Conservation (phyloP, 225 moss, liverwort and hornwort genomes). For the Asterella californica region DNA sequence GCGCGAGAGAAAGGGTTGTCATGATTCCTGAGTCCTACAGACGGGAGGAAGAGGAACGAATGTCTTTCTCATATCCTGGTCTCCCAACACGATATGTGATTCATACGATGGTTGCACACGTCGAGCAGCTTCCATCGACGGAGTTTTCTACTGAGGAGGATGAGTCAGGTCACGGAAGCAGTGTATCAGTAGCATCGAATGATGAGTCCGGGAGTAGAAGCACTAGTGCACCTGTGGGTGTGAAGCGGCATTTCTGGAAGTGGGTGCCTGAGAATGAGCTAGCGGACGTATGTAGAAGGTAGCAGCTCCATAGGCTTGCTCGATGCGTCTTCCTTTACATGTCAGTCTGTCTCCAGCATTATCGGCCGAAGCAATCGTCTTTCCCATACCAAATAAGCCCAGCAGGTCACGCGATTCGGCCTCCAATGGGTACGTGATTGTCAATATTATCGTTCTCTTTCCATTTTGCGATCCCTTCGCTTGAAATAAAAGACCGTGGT, state of each 20-base stretch:
- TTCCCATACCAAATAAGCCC: not conserved
- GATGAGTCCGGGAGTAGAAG: not conserved
- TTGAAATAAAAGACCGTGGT: not conserved
- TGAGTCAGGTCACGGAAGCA: conserved; percentile 41
- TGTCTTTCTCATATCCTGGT: conserved; percentile 87
- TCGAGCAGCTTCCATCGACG: conserved; percentile 58
- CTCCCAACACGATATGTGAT: conserved; percentile 72
- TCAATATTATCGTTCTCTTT: not conserved
- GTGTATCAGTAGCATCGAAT: not conserved
- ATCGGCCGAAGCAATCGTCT: not conserved
- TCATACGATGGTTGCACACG: conserved; percentile 72
- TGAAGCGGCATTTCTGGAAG: conserved; percentile 52
- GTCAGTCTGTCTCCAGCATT: not conserved
- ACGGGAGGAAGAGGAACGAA: conserved; percentile 69
- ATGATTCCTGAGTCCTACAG: conserved; percentile 63
- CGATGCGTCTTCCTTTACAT: not conserved
- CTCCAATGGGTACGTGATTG: not conserved
- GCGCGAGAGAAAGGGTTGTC: conserved; percentile 53
- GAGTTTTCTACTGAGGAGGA: conserved; percentile 77
- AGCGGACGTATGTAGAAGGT: conserved; percentile 10
- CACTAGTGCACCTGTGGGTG: conserved; percentile 21
- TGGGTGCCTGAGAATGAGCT: conserved; percentile 42
- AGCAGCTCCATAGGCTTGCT: not conserved
- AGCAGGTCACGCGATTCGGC: not conserved
- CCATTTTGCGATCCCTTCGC: not conserved